Evolutionary conservation across 2,329 filamentous ascomycete species (phyloP).

Genomic region (Neofusicoccum sp.): DNA sequence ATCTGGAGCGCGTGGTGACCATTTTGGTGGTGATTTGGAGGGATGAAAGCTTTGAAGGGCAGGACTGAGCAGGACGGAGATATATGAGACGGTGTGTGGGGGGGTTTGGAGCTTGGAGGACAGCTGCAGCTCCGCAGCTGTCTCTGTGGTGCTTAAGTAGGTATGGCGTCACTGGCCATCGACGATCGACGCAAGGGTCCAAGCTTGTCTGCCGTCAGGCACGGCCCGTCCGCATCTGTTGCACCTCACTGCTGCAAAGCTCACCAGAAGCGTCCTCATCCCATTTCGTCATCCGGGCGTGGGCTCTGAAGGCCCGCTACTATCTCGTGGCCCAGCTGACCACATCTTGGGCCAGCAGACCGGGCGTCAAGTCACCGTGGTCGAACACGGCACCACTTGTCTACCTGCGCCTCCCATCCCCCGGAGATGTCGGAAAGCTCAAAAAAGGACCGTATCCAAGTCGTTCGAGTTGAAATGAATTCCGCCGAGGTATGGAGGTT

Average conservation of each 20-base stretch:
- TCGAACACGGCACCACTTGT: too few relatives aligned
- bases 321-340: too few relatives aligned
- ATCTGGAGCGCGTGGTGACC: slow-evolving; percentile 1
- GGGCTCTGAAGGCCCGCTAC: too few relatives aligned
- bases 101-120: neutral
- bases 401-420: too few relatives aligned
- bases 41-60: neutral
- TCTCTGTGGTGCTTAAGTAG: neutral
- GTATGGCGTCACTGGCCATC: neutral
- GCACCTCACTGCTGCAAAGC: neutral
- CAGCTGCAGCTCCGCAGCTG: neutral
- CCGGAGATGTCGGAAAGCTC: too few relatives aligned
- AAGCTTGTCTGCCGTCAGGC: neutral
- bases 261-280: neutral
- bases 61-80: too few relatives aligned
- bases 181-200: slow-evolving; percentile 4
- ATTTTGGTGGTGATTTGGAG: neutral
- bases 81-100: neutral
- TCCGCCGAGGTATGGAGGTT: too few relatives aligned
- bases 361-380: too few relatives aligned
- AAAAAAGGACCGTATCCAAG: too few relatives aligned
- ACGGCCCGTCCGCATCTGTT: too few relatives aligned
- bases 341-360: too few relatives aligned
- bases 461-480: too few relatives aligned
- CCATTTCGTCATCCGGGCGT: neutral